Percentiles rank a stretch among this genome's conserved stretches.
These are phyloP conservation scores for Macadamia tetraphylla DNA, from an alignment of 164 flowering plant species.

Conservation along the genomic window DNA sequence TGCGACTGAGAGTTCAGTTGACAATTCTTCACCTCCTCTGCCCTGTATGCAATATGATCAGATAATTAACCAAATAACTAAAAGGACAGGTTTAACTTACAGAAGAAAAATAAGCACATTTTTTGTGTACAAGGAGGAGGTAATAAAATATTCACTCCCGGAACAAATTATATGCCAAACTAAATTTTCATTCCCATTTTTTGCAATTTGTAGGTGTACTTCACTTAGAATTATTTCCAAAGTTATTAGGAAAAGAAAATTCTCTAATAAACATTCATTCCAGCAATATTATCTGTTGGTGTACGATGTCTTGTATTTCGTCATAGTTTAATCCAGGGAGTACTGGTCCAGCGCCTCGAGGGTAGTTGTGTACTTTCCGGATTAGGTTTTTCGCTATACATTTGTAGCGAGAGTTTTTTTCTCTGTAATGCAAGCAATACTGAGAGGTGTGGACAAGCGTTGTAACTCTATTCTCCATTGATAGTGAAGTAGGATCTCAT, in stretches of 20 bases:
- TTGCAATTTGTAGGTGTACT: background rate
- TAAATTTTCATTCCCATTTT: background rate
- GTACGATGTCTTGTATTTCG: background rate
- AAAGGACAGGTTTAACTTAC: background rate
- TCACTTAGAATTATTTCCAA: background rate
- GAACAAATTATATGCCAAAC: background rate
- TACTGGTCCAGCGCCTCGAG: too few relatives aligned
- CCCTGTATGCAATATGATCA: conserved; percentile 43
- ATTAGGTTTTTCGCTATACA: too few relatives aligned
- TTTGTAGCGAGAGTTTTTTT: too few relatives aligned
- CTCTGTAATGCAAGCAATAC: too few relatives aligned
- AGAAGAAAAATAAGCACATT: background rate
- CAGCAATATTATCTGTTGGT: background rate
- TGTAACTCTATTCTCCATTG: too few relatives aligned
- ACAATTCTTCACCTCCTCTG: conserved; percentile 91
- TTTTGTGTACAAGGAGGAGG: background rate
- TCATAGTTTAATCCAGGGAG: too few relatives aligned
- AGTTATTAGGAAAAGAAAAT: background rate
- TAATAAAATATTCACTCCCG: background rate
- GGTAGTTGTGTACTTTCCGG: too few relatives aligned
- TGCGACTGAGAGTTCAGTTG: conserved; percentile 71
- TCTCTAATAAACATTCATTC: background rate
- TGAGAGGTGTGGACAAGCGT: too few relatives aligned
- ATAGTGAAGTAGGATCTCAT: too few relatives aligned
- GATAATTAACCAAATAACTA: background rate